A percentile compares a stretch with the other conserved stretches of the same genome.
These are phyloP conservation scores for Argentina anserina DNA, from an alignment of 306 rosid genomes.

Conservation along the genomic window DNA sequence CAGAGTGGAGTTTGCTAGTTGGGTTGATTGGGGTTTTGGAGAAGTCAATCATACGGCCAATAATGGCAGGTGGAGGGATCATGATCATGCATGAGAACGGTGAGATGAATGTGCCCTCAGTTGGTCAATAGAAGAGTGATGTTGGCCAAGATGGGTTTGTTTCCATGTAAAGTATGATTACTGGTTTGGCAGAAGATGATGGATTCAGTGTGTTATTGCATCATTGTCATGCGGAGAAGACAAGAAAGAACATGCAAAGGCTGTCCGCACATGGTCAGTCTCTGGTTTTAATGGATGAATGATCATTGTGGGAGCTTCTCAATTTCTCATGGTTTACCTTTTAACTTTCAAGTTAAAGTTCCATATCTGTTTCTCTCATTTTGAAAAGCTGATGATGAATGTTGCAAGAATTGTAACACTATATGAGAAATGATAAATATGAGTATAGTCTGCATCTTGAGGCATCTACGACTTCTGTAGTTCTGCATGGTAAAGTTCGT, in stretches of 20 bases:
- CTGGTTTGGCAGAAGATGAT: not conserved
- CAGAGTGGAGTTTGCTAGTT: not conserved
- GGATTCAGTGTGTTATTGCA: slow-evolving; percentile 8
- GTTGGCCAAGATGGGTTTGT: not conserved
- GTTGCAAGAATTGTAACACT: not conserved
- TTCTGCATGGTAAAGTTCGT: not conserved
- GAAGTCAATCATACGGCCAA: slow-evolving; percentile 16
- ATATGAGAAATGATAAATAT: not conserved
- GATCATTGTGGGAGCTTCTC: not conserved
- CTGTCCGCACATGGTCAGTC: slow-evolving; percentile 41
- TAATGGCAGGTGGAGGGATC: slow-evolving; percentile 33
- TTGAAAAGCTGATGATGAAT: not conserved
- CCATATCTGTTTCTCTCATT: not conserved
- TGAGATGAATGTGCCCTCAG: not conserved
- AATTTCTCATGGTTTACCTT: not conserved
- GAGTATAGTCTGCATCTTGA: not conserved
- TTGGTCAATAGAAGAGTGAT: not conserved
- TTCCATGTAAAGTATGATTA: slow-evolving; percentile 8
- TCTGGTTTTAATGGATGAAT: not conserved
- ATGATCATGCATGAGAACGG: not conserved
- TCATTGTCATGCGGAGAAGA: slow-evolving; percentile 35
- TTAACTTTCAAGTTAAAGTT: not conserved
- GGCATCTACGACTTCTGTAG: not conserved
- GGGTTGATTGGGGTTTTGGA: slow-evolving; percentile 12
- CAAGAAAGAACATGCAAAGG: slow-evolving; percentile 13